Percentiles rank a stretch among this genome's conserved stretches.
Conservation (phyloP, 768 basidiomycete species). For the Epithele typhae region DNA sequence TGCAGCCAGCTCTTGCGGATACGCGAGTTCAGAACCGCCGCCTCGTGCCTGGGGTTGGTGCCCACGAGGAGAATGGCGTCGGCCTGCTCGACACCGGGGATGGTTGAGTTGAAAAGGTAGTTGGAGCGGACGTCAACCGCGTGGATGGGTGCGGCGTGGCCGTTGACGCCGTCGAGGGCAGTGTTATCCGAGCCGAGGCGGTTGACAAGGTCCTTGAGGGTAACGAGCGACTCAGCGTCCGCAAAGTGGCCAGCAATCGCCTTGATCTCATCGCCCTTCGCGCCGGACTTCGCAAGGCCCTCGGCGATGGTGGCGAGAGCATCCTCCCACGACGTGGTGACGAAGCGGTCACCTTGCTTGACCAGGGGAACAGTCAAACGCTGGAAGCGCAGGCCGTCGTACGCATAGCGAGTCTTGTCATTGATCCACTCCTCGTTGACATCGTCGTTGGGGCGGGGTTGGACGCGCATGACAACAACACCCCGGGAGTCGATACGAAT, state of each 20-base stretch:
- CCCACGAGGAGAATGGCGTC: slow-evolving; percentile 93
- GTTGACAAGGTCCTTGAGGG: slow-evolving; percentile 91
- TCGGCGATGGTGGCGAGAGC: slow-evolving; percentile 73
- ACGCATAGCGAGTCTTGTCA: slow-evolving; percentile 97
- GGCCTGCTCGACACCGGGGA: slow-evolving; percentile 86
- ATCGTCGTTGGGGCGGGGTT: slow-evolving; percentile 94
- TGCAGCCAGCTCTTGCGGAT: slow-evolving; percentile 95
- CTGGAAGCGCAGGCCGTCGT: slow-evolving; percentile 94
- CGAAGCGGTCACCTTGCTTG: slow-evolving; percentile 90
- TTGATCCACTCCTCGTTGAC: slow-evolving; percentile 99
- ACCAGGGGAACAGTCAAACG: slow-evolving; percentile 89
- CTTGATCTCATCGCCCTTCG: slow-evolving; percentile 88
- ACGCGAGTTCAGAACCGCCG: slow-evolving; percentile 94
- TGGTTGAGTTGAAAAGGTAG: slow-evolving; percentile 93
- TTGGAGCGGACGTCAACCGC: slow-evolving; percentile 92
- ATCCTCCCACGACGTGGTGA: slow-evolving; percentile 86
- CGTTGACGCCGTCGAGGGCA: slow-evolving; percentile 68
- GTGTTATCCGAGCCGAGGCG: slow-evolving; percentile 94
- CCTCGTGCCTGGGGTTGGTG: slow-evolving; percentile 96
- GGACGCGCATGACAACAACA: slow-evolving; percentile 95
- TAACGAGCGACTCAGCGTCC: slow-evolving; percentile 90
- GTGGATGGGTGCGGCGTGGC: slow-evolving; percentile 63
- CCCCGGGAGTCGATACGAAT: slow-evolving; percentile 95
- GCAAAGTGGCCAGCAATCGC: slow-evolving; percentile 91
- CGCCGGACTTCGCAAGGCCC: slow-evolving; percentile 78